Base-by-base conservation (phyloP, 805 yeast genomes). In the Nakazawaea wickerhamii region DNA sequence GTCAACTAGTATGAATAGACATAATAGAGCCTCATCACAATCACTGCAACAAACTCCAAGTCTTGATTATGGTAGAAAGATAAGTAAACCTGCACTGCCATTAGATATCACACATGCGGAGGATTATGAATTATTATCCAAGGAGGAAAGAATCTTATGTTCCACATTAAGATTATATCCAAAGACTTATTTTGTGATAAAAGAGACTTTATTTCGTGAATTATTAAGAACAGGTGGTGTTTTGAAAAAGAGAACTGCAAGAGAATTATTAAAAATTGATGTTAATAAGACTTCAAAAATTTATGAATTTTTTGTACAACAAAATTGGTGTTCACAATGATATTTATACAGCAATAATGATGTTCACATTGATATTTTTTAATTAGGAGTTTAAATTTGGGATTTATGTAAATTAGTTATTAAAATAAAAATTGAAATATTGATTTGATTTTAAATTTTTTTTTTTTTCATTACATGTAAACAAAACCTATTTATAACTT, bases 131-230 rank as follows among this genome's bases (percentile, higher is more conserved):
- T 63, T 93, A 44, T 66, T 93, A 38, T 83, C 95, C 1, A 76
- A 79, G n/a, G 96, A 87, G 43, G 99, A 93, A 58, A 91, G 84
- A 58, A 79, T 77, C 42, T 64, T 93, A 36, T 95, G 99, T 64
- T 72, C 90, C 4, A 84, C 79, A 38, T 68, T 95, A 48, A 77
- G 95, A 48, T 82, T 95, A 9, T 64, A 84, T 44, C 99, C 99
- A 13, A 91, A 93, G 59, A 95, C 98, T 3, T 93, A 91, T 56
- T 67, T 93, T 47, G 96, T 95, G 2, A 86, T 93, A 49, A 93
- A 93, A 57, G 95, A 87, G 58, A 79, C 87, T 3, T 62, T 93
- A 43, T 88, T 93, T 69, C 77, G 95, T 52, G 96, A 90, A 57
- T 77, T 95, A 25, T 67, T 90, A 30, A 80, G 86, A 50, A 81